A percentile compares a stretch with the other conserved stretches of the same genome.
Evolutionary conservation across 164 flowering plant genomes (phyloP).

Genomic region (Umbellularia californica): DNA sequence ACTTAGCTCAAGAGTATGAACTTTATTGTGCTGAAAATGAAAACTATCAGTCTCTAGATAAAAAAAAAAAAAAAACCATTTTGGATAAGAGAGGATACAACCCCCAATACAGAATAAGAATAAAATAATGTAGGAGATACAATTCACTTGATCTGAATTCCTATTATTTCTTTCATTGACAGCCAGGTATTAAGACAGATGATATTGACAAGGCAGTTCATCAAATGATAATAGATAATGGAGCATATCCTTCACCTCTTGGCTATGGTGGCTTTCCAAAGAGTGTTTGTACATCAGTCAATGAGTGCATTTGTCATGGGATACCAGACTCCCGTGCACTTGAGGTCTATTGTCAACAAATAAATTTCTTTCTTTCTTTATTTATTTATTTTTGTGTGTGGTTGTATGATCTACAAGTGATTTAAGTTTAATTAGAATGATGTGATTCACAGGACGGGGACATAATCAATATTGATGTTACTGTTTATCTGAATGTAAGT

Average conservation of each 20-base stretch:
- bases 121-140: not conserved
- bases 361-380: conserved; percentile 1
- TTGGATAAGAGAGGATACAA: too few relatives aligned
- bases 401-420: not conserved
- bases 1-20: not conserved
- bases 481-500: conserved; percentile 88
- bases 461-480: conserved; percentile 93
- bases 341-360: conserved; percentile 49
- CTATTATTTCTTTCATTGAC: conserved; percentile 40
- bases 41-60: too few relatives aligned
- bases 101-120: not conserved
- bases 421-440: conserved; percentile 2
- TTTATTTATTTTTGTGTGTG: not conserved
- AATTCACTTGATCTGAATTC: not conserved
- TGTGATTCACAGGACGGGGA: conserved; percentile 81
- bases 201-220: conserved; percentile 96
- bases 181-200: conserved; percentile 95
- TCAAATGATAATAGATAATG: conserved; percentile 95
- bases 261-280: conserved; percentile 98
- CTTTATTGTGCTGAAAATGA: too few relatives aligned
- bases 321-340: conserved; percentile 93
- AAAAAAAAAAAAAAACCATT: too few relatives aligned
- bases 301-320: conserved; percentile 99
- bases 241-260: conserved; percentile 98
- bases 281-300: conserved; percentile 98